Evolutionary conservation across 139 green algal genomes (phyloP).

Genomic region (Coccomyxa sp.): DNA sequence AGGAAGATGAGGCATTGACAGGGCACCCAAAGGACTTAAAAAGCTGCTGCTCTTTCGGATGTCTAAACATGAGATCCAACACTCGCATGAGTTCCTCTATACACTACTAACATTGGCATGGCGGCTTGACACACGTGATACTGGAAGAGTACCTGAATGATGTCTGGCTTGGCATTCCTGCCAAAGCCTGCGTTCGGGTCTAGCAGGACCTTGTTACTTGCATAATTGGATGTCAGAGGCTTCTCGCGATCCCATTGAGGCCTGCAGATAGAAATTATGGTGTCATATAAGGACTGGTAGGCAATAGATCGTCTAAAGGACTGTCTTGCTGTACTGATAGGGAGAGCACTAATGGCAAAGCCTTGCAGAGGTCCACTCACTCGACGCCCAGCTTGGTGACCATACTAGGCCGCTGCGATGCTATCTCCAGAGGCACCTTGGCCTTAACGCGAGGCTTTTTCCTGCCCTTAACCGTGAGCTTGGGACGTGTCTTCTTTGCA

Average conservation of each 20-base stretch:
- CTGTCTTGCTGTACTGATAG: not conserved
- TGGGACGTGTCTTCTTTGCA: not conserved
- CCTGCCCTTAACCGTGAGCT: not conserved
- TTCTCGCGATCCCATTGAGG: conserved; percentile 17
- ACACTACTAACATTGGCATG: not conserved
- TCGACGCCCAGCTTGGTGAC: not conserved
- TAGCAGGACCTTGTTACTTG: conserved; percentile 13
- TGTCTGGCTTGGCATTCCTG: conserved; percentile 15
- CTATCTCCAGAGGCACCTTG: not conserved
- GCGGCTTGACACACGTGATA: not conserved
- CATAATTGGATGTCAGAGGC: conserved; percentile 28
- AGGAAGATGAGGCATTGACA: not conserved
- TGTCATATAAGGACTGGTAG: too few species aligned
- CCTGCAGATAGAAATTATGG: not conserved
- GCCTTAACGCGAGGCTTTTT: not conserved
- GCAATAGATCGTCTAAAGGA: not conserved
- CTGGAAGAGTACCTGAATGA: not conserved
- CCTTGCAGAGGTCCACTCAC: not conserved
- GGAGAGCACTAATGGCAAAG: not conserved
- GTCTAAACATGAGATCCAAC: not conserved
- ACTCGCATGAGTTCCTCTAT: not conserved
- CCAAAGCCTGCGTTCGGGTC: conserved; percentile 29
- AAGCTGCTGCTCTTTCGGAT: not conserved
- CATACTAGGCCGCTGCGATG: not conserved
- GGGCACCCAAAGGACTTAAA: not conserved